Evolutionary conservation across 108 stramenopile genomes (phyloP).

Genomic region (Cyclotella cryptica): DNA sequence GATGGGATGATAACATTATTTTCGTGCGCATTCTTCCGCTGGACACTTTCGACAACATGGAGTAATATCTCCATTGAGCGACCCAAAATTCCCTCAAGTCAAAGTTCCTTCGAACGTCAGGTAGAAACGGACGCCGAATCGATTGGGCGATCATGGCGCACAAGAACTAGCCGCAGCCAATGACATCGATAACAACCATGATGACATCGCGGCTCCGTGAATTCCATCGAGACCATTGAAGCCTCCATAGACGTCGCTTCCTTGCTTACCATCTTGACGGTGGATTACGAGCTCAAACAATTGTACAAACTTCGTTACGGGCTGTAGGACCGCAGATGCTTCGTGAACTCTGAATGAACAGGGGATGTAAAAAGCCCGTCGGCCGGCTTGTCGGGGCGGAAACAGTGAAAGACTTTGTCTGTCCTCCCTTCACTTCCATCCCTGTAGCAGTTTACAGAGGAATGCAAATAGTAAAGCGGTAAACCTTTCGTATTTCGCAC

Average conservation of each 20-base stretch:
- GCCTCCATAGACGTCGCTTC: neutral
- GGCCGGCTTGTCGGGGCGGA: neutral
- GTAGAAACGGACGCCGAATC: no score
- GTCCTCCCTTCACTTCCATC: neutral
- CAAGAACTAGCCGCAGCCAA: no score
- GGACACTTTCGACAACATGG: no score
- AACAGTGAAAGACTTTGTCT: neutral
- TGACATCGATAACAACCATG: neutral
- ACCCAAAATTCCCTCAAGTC: no score
- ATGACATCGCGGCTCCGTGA: neutral
- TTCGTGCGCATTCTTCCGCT: no score
- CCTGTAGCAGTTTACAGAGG: no score
- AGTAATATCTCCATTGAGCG: no score
- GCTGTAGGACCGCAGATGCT: neutral
- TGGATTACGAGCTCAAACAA: neutral
- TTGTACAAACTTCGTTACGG: neutral
- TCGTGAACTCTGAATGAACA: neutral
- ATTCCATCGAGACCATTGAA: neutral
- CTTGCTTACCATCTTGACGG: conserved; percentile 47
- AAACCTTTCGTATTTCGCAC: neutral
- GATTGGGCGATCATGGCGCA: no score
- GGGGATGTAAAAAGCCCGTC: neutral
- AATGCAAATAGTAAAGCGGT: conserved; percentile 13
- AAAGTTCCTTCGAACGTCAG: no score
- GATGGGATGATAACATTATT: neutral